These are phyloP conservation scores for Graphilbum fragrans DNA, from an alignment of 2,329 filamentous ascomycete species.

Conservation along the genomic window DNA sequence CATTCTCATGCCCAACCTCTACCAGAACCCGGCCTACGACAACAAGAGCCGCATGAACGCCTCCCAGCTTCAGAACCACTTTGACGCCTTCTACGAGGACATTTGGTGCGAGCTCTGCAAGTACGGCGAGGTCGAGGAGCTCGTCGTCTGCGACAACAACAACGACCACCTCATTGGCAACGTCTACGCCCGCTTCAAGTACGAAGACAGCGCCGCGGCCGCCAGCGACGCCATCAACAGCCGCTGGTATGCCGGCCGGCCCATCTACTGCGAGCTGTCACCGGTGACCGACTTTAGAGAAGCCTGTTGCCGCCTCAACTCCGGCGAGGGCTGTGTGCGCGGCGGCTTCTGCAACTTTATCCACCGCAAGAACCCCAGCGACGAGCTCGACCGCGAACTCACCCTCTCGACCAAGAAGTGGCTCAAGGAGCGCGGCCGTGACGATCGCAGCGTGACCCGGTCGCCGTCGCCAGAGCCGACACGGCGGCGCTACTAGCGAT, in stretches of 20 bases:
- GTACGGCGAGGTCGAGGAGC: conserved; percentile 93
- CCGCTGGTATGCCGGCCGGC: conserved; percentile 92
- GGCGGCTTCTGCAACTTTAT: conserved; percentile 99
- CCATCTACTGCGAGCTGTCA: conserved; percentile 95
- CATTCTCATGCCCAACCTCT: conserved; percentile 94
- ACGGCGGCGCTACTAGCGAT: conserved; percentile 52
- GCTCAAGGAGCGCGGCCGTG: conserved; percentile 72
- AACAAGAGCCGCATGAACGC: conserved; percentile 95
- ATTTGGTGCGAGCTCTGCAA: conserved; percentile 99
- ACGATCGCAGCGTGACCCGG: conserved; percentile 68
- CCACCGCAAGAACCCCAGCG: conserved; percentile 84
- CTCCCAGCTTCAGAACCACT: conserved; percentile 95
- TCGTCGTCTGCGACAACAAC: conserved; percentile 98
- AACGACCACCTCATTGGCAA: conserved; percentile 99
- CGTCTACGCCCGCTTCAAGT: conserved; percentile 99
- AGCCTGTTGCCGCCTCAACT: conserved; percentile 90
- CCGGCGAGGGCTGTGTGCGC: conserved; percentile 86
- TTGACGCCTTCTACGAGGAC: conserved; percentile 99
- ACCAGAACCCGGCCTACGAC: conserved; percentile 97
- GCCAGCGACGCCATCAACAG: conserved; percentile 91
- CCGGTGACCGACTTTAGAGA: conserved; percentile 97
- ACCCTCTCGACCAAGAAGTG: conserved; percentile 91
- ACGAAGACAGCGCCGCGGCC: conserved; percentile 88
- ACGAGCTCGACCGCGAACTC: conserved; percentile 81
- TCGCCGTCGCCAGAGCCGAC: conserved; percentile 81